Base-by-base conservation (phyloP, 768 basidiomycete species). In the Pholiota microspora region DNA sequence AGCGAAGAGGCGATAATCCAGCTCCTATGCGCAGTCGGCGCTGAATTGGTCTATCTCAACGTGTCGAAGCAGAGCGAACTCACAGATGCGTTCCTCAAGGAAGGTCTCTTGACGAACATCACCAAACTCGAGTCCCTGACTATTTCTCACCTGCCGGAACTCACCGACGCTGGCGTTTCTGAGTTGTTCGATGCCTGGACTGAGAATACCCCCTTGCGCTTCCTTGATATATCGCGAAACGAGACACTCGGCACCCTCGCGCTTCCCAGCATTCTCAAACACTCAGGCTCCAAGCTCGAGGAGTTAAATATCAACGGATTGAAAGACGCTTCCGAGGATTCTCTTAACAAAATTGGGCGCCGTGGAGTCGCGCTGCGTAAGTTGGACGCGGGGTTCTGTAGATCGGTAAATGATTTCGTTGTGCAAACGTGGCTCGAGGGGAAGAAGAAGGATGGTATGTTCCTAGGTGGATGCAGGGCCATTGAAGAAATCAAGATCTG, bases 351-450 rank as follows among this genome's bases (percentile, higher is more conserved):
- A 54, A 62, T 80, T 23, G 72, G 67, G 32, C 8, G 74, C 69
- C 52, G 62, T 12, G 70, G 65, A 13, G 64, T 59, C 2, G 70
- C 77, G 31, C 57, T 96, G 64, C 71, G 66, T 61, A 77, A 73
- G 64, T 57, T 98, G 35, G 90, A 98, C 64, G 69, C 94, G 2
- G 88, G 94, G 1, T 98, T 89, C 82, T 94, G 94, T 62, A 74
- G 95, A 45, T 78, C 81, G 18, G 77, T 90, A 35, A 88, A 94
- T 55, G 89, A 98, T 69, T 94, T 89, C 63, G 77, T 88, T 2
- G 71, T 98, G 58, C 87, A 90, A 68, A 80, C 73, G 12, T 71
- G 94, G 60, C 62, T 94, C 59, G 75, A 76, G 40, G 73, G 73
- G 4, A 71, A 62, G 32, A 54, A 57, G 18, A 58, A 54, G 8